These are phyloP conservation scores for Manihot esculenta DNA, from an alignment of 441 rosid species.

Conservation along the genomic window DNA sequence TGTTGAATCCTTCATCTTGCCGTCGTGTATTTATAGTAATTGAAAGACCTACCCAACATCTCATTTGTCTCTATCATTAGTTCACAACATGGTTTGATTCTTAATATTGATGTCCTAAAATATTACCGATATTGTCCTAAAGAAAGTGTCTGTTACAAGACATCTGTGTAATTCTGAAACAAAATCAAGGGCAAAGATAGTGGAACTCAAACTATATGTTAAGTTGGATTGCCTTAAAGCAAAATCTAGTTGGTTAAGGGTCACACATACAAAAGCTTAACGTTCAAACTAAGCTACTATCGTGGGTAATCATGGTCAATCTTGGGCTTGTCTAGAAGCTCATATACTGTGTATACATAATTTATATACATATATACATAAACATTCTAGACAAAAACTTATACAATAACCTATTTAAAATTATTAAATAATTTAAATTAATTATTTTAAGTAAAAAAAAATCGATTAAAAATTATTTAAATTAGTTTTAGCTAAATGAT, in stretches of 20 bases:
- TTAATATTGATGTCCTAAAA: not conserved
- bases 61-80: conserved; percentile 10
- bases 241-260: conserved; percentile 34
- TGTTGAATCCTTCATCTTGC: not conserved
- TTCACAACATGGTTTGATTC: not conserved
- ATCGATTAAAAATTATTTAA: no score
- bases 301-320: conserved; percentile 18
- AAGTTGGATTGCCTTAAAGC: conserved; percentile 41
- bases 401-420: no score
- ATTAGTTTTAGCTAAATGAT: no score
- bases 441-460: no score
- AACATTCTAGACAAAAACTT: no score
- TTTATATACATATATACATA: no score
- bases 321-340: conserved; percentile 25
- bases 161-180: conserved; percentile 5
- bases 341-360: not conserved
- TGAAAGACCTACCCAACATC: not conserved
- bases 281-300: conserved; percentile 60
- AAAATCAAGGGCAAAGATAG: conserved; percentile 7
- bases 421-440: no score
- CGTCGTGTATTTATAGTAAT: conserved; percentile 15
- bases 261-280: conserved; percentile 42
- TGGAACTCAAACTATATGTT: not conserved
- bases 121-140: conserved; percentile 13
- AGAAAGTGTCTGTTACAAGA: not conserved